Percentiles rank a stretch among this genome's conserved stretches.
Conservation (phyloP, 2,329 filamentous ascomycete genomes). For the Blastomyces parvus region DNA sequence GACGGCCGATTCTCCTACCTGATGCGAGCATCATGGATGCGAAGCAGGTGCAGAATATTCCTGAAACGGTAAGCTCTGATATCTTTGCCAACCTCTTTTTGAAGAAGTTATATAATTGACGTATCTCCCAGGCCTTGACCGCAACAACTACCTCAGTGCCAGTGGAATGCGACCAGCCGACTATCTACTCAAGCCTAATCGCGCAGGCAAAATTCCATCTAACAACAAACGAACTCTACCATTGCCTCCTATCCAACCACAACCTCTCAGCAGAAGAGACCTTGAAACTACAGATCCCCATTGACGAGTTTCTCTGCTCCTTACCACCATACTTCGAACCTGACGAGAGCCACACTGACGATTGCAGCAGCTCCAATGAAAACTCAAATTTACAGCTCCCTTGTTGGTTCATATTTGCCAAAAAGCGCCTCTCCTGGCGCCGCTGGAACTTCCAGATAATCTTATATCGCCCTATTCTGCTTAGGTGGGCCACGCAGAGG, state of each 20-base stretch:
- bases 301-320: constrained; percentile 35
- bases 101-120: background rate
- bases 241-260: constrained; percentile 37
- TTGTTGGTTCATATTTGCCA: background rate
- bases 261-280: constrained; percentile 35
- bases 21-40: constrained; percentile 36
- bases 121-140: constrained; percentile 19
- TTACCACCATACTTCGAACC: constrained; percentile 34
- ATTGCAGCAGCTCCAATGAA: constrained; percentile 29
- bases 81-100: background rate
- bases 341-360: constrained; percentile 27
- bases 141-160: constrained; percentile 30
- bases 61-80: constrained; percentile 27
- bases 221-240: constrained; percentile 37
- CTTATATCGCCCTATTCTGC: constrained; percentile 35
- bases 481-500: constrained; percentile 32
- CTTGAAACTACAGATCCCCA: constrained; percentile 32
- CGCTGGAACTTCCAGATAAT: constrained; percentile 38
- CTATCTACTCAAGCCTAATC: constrained; percentile 36
- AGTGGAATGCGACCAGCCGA: constrained; percentile 30
- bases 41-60: constrained; percentile 37
- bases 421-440: constrained; percentile 30
- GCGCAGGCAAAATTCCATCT: constrained; percentile 37
- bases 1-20: constrained; percentile 40
- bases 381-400: constrained; percentile 8